Evolutionary conservation across 108 stramenopile species (phyloP).

Genomic region (Cyclostephanos tholiformis): DNA sequence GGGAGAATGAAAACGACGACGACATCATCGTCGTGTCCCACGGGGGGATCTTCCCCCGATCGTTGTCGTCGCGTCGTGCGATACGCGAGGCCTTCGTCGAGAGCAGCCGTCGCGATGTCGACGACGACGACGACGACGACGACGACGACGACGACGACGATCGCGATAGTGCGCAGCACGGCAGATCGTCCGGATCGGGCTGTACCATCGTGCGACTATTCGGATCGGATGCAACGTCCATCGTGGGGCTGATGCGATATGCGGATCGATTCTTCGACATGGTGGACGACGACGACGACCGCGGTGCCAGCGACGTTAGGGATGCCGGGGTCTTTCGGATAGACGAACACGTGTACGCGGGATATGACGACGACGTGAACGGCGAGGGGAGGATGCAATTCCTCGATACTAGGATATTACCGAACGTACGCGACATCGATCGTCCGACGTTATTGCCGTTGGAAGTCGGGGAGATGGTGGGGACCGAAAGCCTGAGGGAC

Average conservation of each 20-base stretch:
- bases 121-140: no score
- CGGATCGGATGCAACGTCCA: constrained; percentile 35
- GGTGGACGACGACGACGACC: constrained; percentile 36
- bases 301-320: not conserved
- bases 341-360: constrained; percentile 35
- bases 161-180: not conserved
- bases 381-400: constrained; percentile 46
- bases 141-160: not conserved
- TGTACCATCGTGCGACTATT: not conserved
- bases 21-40: no score
- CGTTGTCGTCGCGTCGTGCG: not conserved
- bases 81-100: no score
- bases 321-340: constrained; percentile 46
- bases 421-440: not conserved
- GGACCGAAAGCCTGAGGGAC: constrained; percentile 12
- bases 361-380: constrained; percentile 46
- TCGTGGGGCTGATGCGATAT: constrained; percentile 28
- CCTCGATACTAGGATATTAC: constrained; percentile 43
- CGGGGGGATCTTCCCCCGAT: no score
- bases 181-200: no score
- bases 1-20: no score
- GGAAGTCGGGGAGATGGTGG: constrained; percentile 39
- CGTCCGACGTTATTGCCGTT: constrained; percentile 27
- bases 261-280: constrained; percentile 44
- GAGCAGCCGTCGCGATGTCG: no score